A percentile compares a stretch with the other conserved stretches of the same genome.
Conservation (phyloP, 768 basidiomycete genomes). For the Naganishia randhawae region DNA sequence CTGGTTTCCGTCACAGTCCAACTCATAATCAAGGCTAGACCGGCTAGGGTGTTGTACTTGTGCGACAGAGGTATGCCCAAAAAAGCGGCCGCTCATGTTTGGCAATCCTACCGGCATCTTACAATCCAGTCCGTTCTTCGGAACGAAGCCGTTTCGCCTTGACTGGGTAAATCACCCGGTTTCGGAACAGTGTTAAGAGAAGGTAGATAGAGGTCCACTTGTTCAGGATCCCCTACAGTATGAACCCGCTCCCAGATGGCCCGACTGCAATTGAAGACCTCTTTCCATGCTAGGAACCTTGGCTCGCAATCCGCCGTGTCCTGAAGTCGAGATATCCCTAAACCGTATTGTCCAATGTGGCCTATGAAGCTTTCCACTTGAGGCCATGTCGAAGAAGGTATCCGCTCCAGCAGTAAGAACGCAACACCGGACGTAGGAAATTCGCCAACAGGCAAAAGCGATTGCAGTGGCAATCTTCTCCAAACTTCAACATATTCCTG, state of each 20-base stretch:
- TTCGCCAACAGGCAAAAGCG: neutral
- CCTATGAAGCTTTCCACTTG: neutral
- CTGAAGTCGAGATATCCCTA: neutral
- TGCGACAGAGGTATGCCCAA: neutral
- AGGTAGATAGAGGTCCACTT: neutral
- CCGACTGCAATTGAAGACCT: neutral
- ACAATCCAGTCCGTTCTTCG: neutral
- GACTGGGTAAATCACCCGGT: neutral
- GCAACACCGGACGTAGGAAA: neutral
- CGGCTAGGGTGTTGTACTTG: neutral
- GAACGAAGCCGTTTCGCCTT: neutral
- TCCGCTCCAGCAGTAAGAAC: neutral
- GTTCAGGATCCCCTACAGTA: neutral
- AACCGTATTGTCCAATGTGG: conserved; percentile 3
- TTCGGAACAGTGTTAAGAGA: neutral
- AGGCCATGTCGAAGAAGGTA: neutral
- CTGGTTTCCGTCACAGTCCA: too few relatives aligned
- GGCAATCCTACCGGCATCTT: neutral
- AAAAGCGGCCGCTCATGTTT: too few relatives aligned
- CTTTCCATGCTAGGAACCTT: neutral
- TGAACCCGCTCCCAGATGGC: neutral
- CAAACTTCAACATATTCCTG: conserved; percentile 35
- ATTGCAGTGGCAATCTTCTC: conserved; percentile 22
- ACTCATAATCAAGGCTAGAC: neutral
- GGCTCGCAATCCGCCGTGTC: neutral